These are phyloP conservation scores for Teratosphaeriaceae sp. DNA, from an alignment of 2,329 filamentous ascomycete genomes.

Conservation along the genomic window DNA sequence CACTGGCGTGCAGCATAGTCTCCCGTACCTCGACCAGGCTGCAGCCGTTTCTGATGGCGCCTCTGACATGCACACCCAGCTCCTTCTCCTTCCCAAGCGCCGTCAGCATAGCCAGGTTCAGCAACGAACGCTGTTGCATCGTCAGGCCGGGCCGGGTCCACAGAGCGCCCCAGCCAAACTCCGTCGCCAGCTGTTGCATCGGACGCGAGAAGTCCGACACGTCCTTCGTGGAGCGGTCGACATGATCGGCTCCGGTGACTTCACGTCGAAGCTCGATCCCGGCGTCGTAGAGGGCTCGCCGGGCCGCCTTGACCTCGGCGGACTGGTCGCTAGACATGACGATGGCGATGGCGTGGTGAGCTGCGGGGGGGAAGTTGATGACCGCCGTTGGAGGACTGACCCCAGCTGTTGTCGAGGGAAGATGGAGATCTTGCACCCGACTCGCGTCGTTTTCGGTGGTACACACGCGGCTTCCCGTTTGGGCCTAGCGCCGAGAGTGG, in stretches of 20 bases:
- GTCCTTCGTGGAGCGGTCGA: constrained; percentile 1
- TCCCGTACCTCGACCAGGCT: constrained; percentile 5
- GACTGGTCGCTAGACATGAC: neutral
- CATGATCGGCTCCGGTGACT: constrained; percentile 4
- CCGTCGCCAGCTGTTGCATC: constrained; percentile 5
- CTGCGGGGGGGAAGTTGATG: neutral
- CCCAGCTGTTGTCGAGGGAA: too few relatives aligned
- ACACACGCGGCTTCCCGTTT: too few relatives aligned
- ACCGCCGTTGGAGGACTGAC: neutral
- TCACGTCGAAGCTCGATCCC: constrained; percentile 4
- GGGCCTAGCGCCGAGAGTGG: too few relatives aligned
- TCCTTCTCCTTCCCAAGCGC: constrained; percentile 4
- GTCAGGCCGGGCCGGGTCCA: constrained; percentile 5
- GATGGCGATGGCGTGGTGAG: too few relatives aligned
- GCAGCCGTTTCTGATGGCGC: constrained; percentile 5
- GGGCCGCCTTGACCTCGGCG: neutral
- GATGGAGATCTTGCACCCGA: too few relatives aligned
- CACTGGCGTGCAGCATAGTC: constrained; percentile 4
- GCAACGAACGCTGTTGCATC: constrained; percentile 2
- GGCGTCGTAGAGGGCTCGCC: neutral
- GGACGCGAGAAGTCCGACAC: constrained; percentile 5
- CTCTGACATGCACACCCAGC: constrained; percentile 6
- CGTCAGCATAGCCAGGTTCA: constrained; percentile 6
- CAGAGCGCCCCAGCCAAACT: constrained; percentile 6
- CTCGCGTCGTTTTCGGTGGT: too few relatives aligned